Conservation (phyloP, 306 rosid species). For the Leucaena leucocephala region DNA sequence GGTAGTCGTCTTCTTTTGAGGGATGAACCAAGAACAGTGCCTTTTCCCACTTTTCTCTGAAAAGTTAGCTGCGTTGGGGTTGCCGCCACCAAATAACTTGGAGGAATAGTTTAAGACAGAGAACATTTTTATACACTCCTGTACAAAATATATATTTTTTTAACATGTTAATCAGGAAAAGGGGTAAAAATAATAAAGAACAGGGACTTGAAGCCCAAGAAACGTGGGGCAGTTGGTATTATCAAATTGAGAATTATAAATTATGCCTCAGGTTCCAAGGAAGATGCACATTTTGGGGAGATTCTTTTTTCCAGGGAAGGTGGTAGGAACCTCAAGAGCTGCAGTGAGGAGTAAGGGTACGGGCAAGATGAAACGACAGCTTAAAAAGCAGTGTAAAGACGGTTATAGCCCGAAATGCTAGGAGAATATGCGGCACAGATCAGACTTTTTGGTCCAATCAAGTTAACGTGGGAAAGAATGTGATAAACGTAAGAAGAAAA, state of each 20-base stretch:
- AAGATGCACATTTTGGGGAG: background rate
- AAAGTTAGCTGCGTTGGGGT: background rate
- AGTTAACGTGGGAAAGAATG: background rate
- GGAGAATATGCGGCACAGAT: background rate
- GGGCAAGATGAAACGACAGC: background rate
- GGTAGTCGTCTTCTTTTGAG: background rate
- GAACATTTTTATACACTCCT: background rate
- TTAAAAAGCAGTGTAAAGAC: background rate
- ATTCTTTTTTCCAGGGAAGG: background rate
- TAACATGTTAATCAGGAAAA: background rate
- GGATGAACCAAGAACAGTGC: background rate
- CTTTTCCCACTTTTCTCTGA: background rate
- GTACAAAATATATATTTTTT: background rate
- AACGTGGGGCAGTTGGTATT: background rate
- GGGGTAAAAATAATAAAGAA: background rate
- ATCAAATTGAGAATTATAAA: background rate
- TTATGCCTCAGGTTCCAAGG: background rate
- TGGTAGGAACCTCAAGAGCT: background rate
- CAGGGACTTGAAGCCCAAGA: slow-evolving; percentile 41
- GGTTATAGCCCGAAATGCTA: background rate
- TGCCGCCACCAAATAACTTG: background rate
- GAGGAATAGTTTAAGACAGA: background rate
- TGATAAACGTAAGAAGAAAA: background rate
- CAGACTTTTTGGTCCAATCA: background rate
- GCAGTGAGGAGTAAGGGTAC: background rate